Percentiles rank a stretch among this genome's conserved stretches.
These are phyloP conservation scores for Penicillium nucicola DNA, from an alignment of 495 filamentous ascomycete genomes.

Conservation along the genomic window DNA sequence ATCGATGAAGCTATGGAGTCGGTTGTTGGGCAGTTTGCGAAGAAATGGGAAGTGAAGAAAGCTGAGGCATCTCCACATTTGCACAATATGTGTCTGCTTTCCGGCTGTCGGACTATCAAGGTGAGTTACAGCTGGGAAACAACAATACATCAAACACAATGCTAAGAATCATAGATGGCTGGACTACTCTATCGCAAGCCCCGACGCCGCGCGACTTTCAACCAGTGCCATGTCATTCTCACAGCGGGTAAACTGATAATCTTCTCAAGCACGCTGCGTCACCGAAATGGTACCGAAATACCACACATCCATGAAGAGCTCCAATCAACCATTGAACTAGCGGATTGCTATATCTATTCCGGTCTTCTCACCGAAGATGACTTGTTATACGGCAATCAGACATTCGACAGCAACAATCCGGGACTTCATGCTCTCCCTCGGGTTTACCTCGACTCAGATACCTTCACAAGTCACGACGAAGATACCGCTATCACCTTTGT, in stretches of 20 bases:
- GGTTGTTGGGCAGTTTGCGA: slow-evolving; percentile 62
- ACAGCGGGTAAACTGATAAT: slow-evolving; percentile 60
- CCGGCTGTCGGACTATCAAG: slow-evolving; percentile 63
- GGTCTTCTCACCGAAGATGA: slow-evolving; percentile 66
- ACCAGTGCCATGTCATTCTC: slow-evolving; percentile 60
- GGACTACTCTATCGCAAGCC: slow-evolving; percentile 67
- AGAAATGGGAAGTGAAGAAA: slow-evolving; percentile 71
- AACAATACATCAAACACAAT: background rate
- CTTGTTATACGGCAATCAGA: slow-evolving; percentile 65
- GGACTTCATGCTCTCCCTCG: slow-evolving; percentile 62
- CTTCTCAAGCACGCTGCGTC: slow-evolving; percentile 60
- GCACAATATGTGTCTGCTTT: slow-evolving; percentile 68
- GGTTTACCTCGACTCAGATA: slow-evolving; percentile 58
- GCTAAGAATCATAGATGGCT: slow-evolving; percentile 44
- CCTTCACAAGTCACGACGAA: slow-evolving; percentile 66
- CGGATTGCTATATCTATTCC: slow-evolving; percentile 71
- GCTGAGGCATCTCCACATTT: slow-evolving; percentile 62
- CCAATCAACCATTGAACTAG: slow-evolving; percentile 56
- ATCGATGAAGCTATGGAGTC: slow-evolving; percentile 74
- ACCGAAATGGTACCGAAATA: slow-evolving; percentile 53
- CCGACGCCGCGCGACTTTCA: slow-evolving; percentile 60
- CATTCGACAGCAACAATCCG: slow-evolving; percentile 66
- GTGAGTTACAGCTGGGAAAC: slow-evolving; percentile 23
- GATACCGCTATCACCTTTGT: slow-evolving; percentile 72
- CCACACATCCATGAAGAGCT: slow-evolving; percentile 63